Evolutionary conservation across 306 rosid genomes (phyloP).

Genomic region (Citrullus amarus): DNA sequence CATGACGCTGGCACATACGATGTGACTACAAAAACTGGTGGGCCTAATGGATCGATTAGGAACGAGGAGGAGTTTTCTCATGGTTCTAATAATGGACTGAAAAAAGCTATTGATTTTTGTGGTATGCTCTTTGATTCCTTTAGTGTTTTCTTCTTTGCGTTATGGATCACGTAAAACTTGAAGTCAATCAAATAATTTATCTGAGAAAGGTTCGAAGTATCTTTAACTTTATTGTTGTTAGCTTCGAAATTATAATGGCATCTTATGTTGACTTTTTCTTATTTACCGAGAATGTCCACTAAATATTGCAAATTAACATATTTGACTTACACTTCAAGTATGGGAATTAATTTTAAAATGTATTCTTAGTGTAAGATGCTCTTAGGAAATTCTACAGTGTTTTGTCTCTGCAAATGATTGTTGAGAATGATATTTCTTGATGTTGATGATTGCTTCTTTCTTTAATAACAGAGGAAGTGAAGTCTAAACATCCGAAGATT

Average conservation of each 20-base stretch:
- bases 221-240: neutral
- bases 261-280: neutral
- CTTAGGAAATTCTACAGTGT: neutral
- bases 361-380: neutral
- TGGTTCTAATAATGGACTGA: slow-evolving; percentile 71
- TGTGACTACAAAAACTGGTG: slow-evolving; percentile 59
- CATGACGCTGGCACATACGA: slow-evolving; percentile 97
- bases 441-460: slow-evolving; percentile 6
- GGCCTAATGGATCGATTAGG: slow-evolving; percentile 86
- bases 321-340: neutral
- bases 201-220: neutral
- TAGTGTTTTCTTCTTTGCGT: neutral
- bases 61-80: slow-evolving; percentile 74
- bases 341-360: no score
- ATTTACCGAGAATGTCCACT: neutral
- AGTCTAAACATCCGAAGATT: slow-evolving; percentile 54
- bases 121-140: slow-evolving; percentile 24
- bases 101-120: slow-evolving; percentile 78
- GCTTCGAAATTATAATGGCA: neutral
- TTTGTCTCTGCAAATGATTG: neutral
- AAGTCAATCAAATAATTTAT: neutral
- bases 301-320: neutral
- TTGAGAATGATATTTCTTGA: neutral
- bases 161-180: neutral
- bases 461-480: slow-evolving; percentile 68